Base-by-base conservation (phyloP, 495 filamentous ascomycete genomes). In the Immersiella caudata region DNA sequence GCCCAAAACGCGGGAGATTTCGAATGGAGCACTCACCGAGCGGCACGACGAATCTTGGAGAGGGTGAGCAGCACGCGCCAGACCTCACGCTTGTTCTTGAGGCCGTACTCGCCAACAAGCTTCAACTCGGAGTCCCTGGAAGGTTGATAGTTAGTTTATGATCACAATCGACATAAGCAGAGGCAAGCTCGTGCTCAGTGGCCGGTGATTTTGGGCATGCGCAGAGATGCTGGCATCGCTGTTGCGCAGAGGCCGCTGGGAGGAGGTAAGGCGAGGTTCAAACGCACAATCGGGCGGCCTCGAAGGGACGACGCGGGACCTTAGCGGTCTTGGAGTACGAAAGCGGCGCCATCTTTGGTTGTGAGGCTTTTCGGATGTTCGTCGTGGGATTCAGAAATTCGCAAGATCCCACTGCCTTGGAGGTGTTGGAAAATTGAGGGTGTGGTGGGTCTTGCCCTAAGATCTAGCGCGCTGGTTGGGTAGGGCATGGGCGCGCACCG, bases 1-100 rank as follows among this genome's bases (percentile, higher is more conserved):
- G 25, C 56, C 35, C 21, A 58, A 70, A 51, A 35, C n/a, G n/a
- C n/a, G n/a, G 29, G 8, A 33, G 29, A 33, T 33, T 33, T 33
- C 4, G 59, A 51, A n/a, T 5, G 20, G 5, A 46, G 24, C 16
- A 73, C 90, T 79, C 92, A 97, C 93, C 95, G 95, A 81, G 95
- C 95, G 89, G 95, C 95, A 96, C 95, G 96, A 92, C 95, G 94
- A 78, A 99, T 98, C 90, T 99, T 99, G 84, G 95, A 99, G 72
- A 99, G 93, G 69, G 94, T 97, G 82, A 98, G 91, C 89, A 92
- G 90, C 77, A 99, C 95, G 84, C 95, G 93, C 95, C 95, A 99
- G 75, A 99, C 96, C 87, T 99, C 95, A 84, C 95, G 94, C 93
- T 99, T 99, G 90, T 99, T 99, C 81, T 92, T 89, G 71, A 99